Percentiles rank a stretch among this genome's conserved stretches.
phyloP scores from a whole-genome alignment of 768 basidiomycete genomes.

The Amanita thiersii region DNA sequence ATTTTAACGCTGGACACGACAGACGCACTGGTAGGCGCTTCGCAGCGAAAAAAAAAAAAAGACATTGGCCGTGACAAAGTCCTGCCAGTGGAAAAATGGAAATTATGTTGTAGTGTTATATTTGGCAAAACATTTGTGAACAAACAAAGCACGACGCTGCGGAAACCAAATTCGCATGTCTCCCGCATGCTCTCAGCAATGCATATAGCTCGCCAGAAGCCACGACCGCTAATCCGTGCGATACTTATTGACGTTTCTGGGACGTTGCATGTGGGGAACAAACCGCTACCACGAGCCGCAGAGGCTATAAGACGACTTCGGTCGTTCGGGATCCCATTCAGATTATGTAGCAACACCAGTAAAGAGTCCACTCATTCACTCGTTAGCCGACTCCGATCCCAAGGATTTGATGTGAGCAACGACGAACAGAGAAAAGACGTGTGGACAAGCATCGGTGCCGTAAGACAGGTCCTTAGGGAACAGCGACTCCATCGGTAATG shows the following conservation, averaged over 20 bases:
- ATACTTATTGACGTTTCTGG: slow-evolving; percentile 64
- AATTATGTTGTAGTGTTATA: no score
- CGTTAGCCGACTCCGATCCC: slow-evolving; percentile 28
- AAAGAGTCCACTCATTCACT: slow-evolving; percentile 48
- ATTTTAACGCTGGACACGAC: no score
- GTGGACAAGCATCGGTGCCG: slow-evolving; percentile 60
- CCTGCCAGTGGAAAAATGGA: no score
- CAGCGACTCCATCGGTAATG: slow-evolving; percentile 30
- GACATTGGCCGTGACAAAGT: no score
- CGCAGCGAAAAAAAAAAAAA: no score
- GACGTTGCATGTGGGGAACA: slow-evolving; percentile 48
- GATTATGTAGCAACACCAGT: slow-evolving; percentile 63
- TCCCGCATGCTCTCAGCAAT: not conserved
- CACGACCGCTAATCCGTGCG: slow-evolving; percentile 35
- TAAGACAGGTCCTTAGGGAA: slow-evolving; percentile 34
- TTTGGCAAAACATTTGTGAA: no score
- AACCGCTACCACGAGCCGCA: slow-evolving; percentile 40
- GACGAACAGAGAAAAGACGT: slow-evolving; percentile 27
- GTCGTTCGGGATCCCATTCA: slow-evolving; percentile 29
- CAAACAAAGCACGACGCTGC: no score
- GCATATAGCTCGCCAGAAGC: not conserved
- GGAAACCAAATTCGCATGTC: no score
- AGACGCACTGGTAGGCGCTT: no score
- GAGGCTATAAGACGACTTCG: slow-evolving; percentile 32
- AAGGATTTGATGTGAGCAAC: slow-evolving; percentile 39